Evolutionary conservation across 495 filamentous ascomycete species (phyloP), one percentile per base, ranked within the genome.

Genomic region (Penicillium lividum): DNA sequence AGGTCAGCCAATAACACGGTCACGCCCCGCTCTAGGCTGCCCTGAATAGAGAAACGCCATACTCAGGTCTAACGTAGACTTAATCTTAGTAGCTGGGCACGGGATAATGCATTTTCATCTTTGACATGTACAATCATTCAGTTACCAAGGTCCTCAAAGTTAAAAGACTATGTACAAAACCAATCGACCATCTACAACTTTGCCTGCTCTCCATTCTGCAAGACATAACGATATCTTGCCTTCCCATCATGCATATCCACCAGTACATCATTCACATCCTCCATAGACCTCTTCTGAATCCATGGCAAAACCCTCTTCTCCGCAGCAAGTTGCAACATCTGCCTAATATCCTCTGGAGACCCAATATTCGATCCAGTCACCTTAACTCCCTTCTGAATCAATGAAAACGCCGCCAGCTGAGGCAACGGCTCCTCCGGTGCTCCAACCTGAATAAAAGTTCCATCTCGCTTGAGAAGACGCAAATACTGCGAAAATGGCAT

Each of bases 361-460:
- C 92, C 92, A 64, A 94, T 94, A 63, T 81, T 71, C 29, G 83
- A 87, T 2, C 92, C 93, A 0, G 84, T 87, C 25, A 97, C 72
- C 71, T 85, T 91, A 28, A 84, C 72, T 2, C 85, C 82, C 70
- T 89, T 92, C 55, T 68, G 71, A 51, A 96, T 88, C n/a, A 97
- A 65, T 1, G 83, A 70, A 59, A 87, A 90, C 5, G 84, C 86
- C 59, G 67, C 78, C 60, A 96, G 75, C 0, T 75, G 73, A 10
- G 91, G 86, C 28, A 89, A 62, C 5, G 70, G 71, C 59, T 87
- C 85, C 73, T 90, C 84, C 0, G 86, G 84, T 13, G 82, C 84
- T 4, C 93, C 92, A 51, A 97, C 88, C 73, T 95, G 91, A 57
- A 96, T 84, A 68, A 94, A 91, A 9, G 76, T 77, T 8, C 93